These are phyloP conservation scores for Setaria italica DNA, from an alignment of 202 grass and related monocot genomes.

Conservation along the genomic window DNA sequence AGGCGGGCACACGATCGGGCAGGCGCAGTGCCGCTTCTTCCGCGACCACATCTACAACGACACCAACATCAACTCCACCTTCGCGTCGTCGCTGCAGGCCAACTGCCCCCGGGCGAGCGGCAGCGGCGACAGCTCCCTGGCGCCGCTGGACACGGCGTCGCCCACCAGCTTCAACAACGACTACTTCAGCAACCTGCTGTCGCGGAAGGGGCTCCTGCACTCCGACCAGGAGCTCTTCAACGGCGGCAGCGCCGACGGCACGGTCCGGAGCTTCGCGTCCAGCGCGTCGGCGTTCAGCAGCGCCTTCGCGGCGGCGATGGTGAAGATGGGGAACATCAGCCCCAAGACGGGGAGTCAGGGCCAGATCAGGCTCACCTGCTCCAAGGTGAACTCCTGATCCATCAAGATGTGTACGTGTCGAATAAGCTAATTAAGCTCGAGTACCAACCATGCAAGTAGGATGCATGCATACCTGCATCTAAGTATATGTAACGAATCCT, in stretches of 20 bases:
- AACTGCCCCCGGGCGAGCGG: conserved; percentile 42
- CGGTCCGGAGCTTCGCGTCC: conserved; percentile 57
- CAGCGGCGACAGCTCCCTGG: conserved; percentile 35
- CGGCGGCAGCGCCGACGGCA: conserved; percentile 49
- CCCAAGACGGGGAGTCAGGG: conserved; percentile 59
- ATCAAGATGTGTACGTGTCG: too few species aligned
- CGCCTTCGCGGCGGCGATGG: conserved; percentile 63
- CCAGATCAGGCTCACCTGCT: conserved; percentile 66
- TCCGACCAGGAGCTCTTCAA: conserved; percentile 79
- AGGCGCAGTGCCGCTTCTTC: conserved; percentile 55
- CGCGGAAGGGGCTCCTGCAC: conserved; percentile 66
- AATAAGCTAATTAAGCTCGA: too few species aligned
- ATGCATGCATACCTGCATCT: too few species aligned
- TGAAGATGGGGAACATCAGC: conserved; percentile 72
- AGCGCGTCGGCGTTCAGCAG: conserved; percentile 46
- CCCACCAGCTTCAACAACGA: conserved; percentile 50
- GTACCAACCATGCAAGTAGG: too few species aligned
- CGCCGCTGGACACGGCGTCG: conserved; percentile 51
- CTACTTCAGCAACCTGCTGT: conserved; percentile 60
- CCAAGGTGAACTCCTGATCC: conserved; percentile 50
- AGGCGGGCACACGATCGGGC: conserved; percentile 68
- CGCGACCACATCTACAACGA: conserved; percentile 61
- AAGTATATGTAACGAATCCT: too few species aligned
- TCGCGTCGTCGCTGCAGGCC: conserved; percentile 38
- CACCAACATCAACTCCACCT: conserved; percentile 57